A percentile compares a stretch with the other conserved stretches of the same genome.
Evolutionary conservation across 2,329 filamentous ascomycete genomes (phyloP).

Genomic region (Beauveria scarabaeidicola): DNA sequence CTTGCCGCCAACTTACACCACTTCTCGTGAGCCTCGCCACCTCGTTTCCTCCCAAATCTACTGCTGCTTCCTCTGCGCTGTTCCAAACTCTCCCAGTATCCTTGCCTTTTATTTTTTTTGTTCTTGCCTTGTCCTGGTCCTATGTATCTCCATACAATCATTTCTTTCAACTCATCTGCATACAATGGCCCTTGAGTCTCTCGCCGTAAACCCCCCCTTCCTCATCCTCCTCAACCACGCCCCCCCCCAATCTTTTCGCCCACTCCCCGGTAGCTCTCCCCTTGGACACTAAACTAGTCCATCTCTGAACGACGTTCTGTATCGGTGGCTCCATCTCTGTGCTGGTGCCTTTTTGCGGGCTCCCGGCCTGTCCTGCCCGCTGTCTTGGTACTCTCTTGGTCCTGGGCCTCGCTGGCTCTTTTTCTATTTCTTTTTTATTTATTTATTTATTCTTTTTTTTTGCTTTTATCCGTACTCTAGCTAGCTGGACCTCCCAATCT

Average conservation of each 20-base stretch:
- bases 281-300: slow-evolving; percentile 8
- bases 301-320: slow-evolving; percentile 9
- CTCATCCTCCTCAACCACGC: not conserved
- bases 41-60: not conserved
- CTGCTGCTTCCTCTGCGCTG: not conserved
- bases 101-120: not conserved
- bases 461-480: too few species aligned
- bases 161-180: not conserved
- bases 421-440: not conserved
- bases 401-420: not conserved
- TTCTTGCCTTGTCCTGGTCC: not conserved
- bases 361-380: not conserved
- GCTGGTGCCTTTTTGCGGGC: not conserved
- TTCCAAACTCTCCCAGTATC: not conserved
- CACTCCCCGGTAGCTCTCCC: slow-evolving; percentile 2
- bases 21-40: not conserved
- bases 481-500: not conserved
- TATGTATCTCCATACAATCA: not conserved
- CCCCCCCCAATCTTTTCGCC: not conserved
- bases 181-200: not conserved
- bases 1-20: slow-evolving; percentile 8
- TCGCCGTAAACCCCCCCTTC: not conserved
- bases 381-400: not conserved
- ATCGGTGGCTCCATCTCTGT: slow-evolving; percentile 7
- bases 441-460: slow-evolving; percentile 3